phyloP scores from a whole-genome alignment of 1,284 basidiomycete species.

The Pseudozyma hubeiensis region DNA sequence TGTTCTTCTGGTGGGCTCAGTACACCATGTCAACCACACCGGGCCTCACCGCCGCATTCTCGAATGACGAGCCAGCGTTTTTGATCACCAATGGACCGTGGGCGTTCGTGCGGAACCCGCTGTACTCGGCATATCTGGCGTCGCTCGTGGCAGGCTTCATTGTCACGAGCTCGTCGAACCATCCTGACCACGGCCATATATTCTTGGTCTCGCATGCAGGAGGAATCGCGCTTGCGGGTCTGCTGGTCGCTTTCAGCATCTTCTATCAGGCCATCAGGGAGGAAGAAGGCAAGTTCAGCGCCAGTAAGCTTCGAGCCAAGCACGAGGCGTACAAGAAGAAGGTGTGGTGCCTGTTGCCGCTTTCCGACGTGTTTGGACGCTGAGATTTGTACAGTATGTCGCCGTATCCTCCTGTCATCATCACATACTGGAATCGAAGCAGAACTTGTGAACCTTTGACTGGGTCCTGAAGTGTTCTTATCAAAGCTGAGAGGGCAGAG shows the following conservation, averaged over 20 bases:
- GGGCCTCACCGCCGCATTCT: conserved; percentile 31
- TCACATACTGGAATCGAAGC: neutral
- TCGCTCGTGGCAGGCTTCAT: conserved; percentile 42
- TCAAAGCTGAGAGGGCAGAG: too few relatives aligned
- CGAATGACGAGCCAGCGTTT: conserved; percentile 32
- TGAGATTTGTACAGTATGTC: conserved; percentile 1
- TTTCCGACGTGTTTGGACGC: conserved; percentile 26
- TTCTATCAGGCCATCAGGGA: conserved; percentile 39
- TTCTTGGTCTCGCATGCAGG: conserved; percentile 40
- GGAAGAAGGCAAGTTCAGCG: conserved; percentile 47
- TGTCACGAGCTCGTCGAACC: conserved; percentile 38
- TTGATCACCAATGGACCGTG: conserved; percentile 37
- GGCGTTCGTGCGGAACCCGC: conserved; percentile 39
- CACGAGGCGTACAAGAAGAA: conserved; percentile 38
- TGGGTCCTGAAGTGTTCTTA: neutral
- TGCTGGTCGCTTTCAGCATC: conserved; percentile 31
- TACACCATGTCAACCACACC: conserved; percentile 28
- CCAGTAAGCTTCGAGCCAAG: conserved; percentile 39
- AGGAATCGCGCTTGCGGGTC: conserved; percentile 19
- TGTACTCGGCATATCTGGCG: conserved; percentile 43
- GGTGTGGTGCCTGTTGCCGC: conserved; percentile 41
- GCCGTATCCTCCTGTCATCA: neutral
- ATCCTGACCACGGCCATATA: conserved; percentile 37
- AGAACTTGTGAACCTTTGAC: neutral
- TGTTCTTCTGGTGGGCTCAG: conserved; percentile 48